Evolutionary conservation across 345 rosid genomes (phyloP).

Genomic region (Gossypium turneri): DNA sequence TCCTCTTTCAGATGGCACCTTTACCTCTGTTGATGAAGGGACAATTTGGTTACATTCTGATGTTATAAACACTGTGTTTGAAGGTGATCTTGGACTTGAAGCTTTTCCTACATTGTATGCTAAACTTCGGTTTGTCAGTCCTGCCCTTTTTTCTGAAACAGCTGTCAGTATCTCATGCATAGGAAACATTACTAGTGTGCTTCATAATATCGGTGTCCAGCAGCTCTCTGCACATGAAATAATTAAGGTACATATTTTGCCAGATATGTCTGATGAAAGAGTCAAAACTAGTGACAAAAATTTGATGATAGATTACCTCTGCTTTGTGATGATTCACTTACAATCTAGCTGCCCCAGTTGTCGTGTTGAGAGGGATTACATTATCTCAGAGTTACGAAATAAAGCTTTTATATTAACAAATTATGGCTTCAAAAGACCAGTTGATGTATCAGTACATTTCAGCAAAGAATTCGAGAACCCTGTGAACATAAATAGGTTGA

Average conservation of each 20-base stretch:
- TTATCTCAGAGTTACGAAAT: conserved; percentile 55
- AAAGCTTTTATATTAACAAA: conserved; percentile 71
- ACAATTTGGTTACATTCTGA: conserved; percentile 84
- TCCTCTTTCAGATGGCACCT: conserved; percentile 79
- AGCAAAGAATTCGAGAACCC: conserved; percentile 63
- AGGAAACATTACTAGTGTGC: conserved; percentile 55
- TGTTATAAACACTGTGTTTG: conserved; percentile 29
- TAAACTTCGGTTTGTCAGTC: conserved; percentile 64
- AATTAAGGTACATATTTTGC: conserved; percentile 67
- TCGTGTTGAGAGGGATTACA: conserved; percentile 52
- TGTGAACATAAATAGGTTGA: conserved; percentile 43
- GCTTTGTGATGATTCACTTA: conserved; percentile 82
- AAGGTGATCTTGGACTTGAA: conserved; percentile 48
- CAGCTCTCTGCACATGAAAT: conserved; percentile 88
- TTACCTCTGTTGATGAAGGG: conserved; percentile 61
- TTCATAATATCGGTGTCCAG: conserved; percentile 65
- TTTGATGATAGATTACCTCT: conserved; percentile 67
- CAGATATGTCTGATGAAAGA: conserved; percentile 45
- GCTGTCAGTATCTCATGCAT: conserved; percentile 30
- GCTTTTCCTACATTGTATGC: conserved; percentile 71
- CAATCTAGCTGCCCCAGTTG: conserved; percentile 68
- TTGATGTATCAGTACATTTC: conserved; percentile 65
- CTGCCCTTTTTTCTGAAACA: conserved; percentile 48
- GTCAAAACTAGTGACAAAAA: conserved; percentile 25
- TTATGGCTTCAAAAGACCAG: conserved; percentile 52